These are phyloP conservation scores for Proliferodiscus dingleyae DNA, from an alignment of 2,329 filamentous ascomycete species.

Conservation along the genomic window DNA sequence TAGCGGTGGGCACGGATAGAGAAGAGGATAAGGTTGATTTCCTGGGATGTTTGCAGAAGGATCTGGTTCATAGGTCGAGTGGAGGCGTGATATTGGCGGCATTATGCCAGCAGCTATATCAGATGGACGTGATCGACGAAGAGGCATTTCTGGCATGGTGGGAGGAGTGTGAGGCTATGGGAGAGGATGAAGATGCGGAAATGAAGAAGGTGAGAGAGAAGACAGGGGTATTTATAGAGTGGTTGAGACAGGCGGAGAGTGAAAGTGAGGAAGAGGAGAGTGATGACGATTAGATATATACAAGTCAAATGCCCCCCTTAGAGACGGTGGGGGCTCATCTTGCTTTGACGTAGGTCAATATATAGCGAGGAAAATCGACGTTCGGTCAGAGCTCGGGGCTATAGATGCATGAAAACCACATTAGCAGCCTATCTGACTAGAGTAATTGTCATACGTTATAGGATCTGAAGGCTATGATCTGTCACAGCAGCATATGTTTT, in stretches of 20 bases:
- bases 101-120: constrained; percentile 78
- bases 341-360: neutral
- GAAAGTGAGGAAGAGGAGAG: constrained; percentile 53
- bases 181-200: constrained; percentile 60
- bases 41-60: constrained; percentile 73
- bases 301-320: neutral
- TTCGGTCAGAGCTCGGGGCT: too few species aligned
- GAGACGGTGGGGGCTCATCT: neutral
- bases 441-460: too few species aligned
- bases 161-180: constrained; percentile 53
- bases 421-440: too few species aligned
- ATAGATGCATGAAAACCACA: too few species aligned
- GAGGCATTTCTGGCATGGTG: constrained; percentile 89
- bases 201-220: constrained; percentile 68
- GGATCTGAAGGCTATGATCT: too few species aligned
- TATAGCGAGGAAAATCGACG: neutral
- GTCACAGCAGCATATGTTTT: too few species aligned
- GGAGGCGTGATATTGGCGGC: constrained; percentile 68
- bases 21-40: constrained; percentile 80
- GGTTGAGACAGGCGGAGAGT: constrained; percentile 72
- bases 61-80: constrained; percentile 61
- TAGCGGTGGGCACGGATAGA: constrained; percentile 57
- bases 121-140: constrained; percentile 79
- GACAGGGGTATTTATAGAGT: constrained; percentile 75
- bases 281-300: neutral